Conservation (phyloP, 2,329 filamentous ascomycete species). For the Apiospora marii region DNA sequence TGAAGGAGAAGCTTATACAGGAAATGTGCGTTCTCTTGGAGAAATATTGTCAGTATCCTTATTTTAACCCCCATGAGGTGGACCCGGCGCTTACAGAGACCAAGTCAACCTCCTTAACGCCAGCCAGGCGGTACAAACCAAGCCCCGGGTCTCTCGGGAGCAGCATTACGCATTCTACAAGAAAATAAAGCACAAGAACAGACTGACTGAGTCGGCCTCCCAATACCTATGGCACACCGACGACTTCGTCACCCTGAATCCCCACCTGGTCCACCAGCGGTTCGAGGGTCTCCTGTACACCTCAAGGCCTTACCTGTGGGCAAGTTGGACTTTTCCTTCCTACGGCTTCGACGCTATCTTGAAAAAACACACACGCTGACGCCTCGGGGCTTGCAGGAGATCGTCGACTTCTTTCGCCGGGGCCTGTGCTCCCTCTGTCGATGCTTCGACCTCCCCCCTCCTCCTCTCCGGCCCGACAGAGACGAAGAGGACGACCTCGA, state of each 20-base stretch:
- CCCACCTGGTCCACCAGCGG: not conserved
- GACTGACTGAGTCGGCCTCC: not conserved
- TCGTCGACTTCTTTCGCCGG: not conserved
- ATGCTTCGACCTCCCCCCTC: not conserved
- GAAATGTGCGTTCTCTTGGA: not conserved
- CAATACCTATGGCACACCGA: not conserved
- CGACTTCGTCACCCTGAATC: conserved; percentile 2
- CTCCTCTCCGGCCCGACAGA: not conserved
- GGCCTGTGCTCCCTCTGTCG: not conserved
- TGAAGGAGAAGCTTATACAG: not conserved
- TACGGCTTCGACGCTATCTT: not conserved
- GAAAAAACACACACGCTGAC: not conserved
- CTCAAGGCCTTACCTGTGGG: not conserved
- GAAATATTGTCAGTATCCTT: not conserved
- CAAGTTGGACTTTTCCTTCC: not conserved
- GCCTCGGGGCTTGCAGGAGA: not conserved
- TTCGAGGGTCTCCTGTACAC: conserved; percentile 8
- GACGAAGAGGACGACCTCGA: not conserved
- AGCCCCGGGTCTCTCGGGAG: not conserved
- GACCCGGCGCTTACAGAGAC: not conserved
- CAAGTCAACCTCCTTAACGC: not conserved
- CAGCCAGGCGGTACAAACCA: not conserved
- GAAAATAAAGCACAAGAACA: not conserved
- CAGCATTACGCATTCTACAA: not conserved
- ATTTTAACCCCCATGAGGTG: not conserved